Evolutionary conservation across 2,329 filamentous ascomycete genomes (phyloP).

Genomic region (Parascedosporium putredinis): DNA sequence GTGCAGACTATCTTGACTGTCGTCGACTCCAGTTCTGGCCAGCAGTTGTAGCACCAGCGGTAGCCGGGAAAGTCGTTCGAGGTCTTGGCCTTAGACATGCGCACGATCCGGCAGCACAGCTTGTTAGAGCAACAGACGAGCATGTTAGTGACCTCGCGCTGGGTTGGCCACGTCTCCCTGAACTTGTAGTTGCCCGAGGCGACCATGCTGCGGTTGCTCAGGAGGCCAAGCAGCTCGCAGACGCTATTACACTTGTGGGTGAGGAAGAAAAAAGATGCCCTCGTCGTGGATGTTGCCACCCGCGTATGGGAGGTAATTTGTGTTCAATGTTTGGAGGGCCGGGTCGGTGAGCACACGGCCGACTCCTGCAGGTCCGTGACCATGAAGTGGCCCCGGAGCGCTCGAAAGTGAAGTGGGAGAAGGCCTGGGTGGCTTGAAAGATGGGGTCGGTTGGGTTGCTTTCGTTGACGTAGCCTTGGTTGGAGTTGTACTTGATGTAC

Average conservation of each 20-base stretch:
- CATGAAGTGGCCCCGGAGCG: constrained; percentile 25
- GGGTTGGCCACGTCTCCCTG: constrained; percentile 20
- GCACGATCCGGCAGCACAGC: constrained; percentile 24
- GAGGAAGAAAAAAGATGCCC: constrained; percentile 28
- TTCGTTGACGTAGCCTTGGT: constrained; percentile 21
- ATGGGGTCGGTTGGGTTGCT: constrained; percentile 13
- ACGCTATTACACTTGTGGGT: constrained; percentile 24
- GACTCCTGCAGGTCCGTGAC: constrained; percentile 26
- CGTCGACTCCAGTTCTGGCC: constrained; percentile 19
- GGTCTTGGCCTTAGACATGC: constrained; percentile 13
- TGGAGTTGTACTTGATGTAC: constrained; percentile 30
- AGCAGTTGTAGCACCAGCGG: constrained; percentile 23
- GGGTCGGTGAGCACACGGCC: constrained; percentile 25
- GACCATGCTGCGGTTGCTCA: constrained; percentile 12
- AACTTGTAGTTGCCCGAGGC: constrained; percentile 7
- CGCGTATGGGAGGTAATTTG: constrained; percentile 20
- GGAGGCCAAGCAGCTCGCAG: constrained; percentile 20
- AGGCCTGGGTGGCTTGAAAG: constrained; percentile 25
- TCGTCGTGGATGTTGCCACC: constrained; percentile 22
- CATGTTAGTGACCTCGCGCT: constrained; percentile 13
- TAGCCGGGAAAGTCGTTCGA: constrained; percentile 16
- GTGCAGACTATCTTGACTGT: constrained; percentile 16
- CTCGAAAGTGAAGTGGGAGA: constrained; percentile 32
- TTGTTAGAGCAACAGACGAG: constrained; percentile 28
- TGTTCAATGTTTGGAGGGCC: constrained; percentile 24